phyloP scores from a whole-genome alignment of 208 protist species.

The Crithidia brevicula region DNA sequence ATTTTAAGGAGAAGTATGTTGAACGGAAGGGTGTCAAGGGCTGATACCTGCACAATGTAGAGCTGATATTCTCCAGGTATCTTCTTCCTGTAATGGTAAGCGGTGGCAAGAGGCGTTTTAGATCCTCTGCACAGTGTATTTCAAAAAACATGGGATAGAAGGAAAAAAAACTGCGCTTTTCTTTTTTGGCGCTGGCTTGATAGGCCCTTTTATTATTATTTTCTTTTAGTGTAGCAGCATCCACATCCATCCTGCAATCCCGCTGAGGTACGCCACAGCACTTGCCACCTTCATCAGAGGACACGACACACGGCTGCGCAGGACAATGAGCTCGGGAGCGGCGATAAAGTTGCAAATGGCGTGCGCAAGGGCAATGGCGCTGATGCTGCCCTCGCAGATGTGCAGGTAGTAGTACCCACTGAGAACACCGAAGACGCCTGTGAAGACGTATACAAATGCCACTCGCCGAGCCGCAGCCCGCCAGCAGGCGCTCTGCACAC shows the following conservation, averaged over 20 bases:
- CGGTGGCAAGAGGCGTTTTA: too few species aligned
- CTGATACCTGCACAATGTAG: too few species aligned
- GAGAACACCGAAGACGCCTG: slow-evolving; percentile 58
- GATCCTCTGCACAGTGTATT: too few species aligned
- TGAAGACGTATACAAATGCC: slow-evolving; percentile 29
- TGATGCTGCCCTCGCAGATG: slow-evolving; percentile 49
- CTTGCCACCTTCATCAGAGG: not conserved
- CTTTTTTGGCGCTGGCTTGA: too few species aligned
- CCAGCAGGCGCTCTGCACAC: slow-evolving; percentile 31
- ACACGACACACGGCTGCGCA: not conserved
- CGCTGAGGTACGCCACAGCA: slow-evolving; percentile 18
- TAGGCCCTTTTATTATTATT: not conserved
- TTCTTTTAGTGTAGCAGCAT: slow-evolving; percentile 13
- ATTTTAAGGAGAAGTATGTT: too few species aligned
- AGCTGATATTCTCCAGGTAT: too few species aligned
- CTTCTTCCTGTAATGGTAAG: too few species aligned
- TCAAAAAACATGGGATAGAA: too few species aligned
- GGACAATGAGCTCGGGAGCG: slow-evolving; percentile 36
- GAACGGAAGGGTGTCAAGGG: too few species aligned
- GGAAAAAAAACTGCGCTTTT: too few species aligned
- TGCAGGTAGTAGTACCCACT: slow-evolving; percentile 59
- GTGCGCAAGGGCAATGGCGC: slow-evolving; percentile 50
- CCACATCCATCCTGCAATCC: slow-evolving; percentile 22
- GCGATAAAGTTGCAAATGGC: slow-evolving; percentile 74
- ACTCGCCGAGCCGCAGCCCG: slow-evolving; percentile 14